Evolutionary conservation across 2,329 filamentous ascomycete genomes (phyloP), one percentile per base, ranked within the genome.

Genomic region (Penicillium sp.): DNA sequence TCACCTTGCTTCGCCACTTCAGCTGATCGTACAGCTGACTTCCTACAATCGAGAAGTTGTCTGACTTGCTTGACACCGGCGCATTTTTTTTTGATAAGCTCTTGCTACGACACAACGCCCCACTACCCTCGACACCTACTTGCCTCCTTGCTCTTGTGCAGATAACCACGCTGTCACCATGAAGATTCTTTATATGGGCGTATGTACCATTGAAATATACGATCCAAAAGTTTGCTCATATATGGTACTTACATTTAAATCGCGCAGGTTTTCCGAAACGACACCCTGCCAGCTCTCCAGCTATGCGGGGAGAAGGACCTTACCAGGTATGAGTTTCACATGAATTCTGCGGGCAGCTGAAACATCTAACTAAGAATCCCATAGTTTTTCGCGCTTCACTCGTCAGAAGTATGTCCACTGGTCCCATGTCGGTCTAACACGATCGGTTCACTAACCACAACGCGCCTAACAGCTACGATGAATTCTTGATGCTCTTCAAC

Each of bases 171-270:
- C 63, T 68, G 71, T 71, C 76, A 86, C 67, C 71, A 93, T 93
- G 90, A 93, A 92, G 84, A 79, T 94, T 74, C 82, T 89, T 75
- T 94, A 94, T 76, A 90, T 95, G 71, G 90, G 90, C 67, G 90
- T 94, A 86, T 61, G 86, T 70, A 42, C 48, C 29, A 39, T 14
- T n/a, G 7, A 7, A 13, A 16, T 10, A 9, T 16, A 0, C 1
- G 10, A 10, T 32, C 26, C 9, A 14, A 8, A 4, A 38, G 7
- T 18, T 38, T 14, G 16, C 11, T 49, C 47, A 41, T 13, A 53
- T 16, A 13, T 16, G 8, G 13, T 40, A 10, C 29, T 55, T 30
- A 53, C 26, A 6, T 19, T 11, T 36, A 1, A 11, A 29, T 16
- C 4, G 10, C 0, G n/a, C 35, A 95, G 91, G 84, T 96, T 74